phyloP scores from a whole-genome alignment of 192 early-diverging fungal genomes.

The Coemansia asiatica region DNA sequence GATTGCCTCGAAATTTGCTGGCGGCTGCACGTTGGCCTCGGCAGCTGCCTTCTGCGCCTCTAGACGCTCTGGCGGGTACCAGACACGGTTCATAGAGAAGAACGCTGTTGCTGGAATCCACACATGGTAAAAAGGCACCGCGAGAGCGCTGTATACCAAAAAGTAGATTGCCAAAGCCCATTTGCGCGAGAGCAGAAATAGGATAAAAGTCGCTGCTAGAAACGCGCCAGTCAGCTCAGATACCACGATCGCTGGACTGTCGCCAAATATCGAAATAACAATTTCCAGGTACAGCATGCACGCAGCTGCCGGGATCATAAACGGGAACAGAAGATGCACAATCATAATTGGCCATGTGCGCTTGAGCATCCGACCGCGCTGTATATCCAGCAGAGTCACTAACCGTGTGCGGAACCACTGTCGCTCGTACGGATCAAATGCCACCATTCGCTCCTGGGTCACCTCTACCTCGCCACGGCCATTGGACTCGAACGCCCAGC shows the following conservation, averaged over 20 bases:
- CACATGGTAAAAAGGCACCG: slow-evolving; percentile 45
- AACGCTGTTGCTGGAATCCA: slow-evolving; percentile 52
- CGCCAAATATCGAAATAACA: slow-evolving; percentile 50
- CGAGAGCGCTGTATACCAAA: slow-evolving; percentile 45
- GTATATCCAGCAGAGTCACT: slow-evolving; percentile 43
- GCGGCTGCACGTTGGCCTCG: slow-evolving; percentile 28
- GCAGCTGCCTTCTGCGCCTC: slow-evolving; percentile 26
- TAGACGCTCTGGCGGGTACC: slow-evolving; percentile 40
- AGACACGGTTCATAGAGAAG: slow-evolving; percentile 54
- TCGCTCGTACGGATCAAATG: slow-evolving; percentile 46
- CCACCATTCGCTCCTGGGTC: slow-evolving; percentile 20
- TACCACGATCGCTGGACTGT: slow-evolving; percentile 51
- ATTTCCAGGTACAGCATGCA: slow-evolving; percentile 56
- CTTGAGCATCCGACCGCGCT: slow-evolving; percentile 33
- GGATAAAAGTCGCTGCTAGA: slow-evolving; percentile 31
- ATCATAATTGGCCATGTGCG: slow-evolving; percentile 38
- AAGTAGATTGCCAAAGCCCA: slow-evolving; percentile 39
- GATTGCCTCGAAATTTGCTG: slow-evolving; percentile 43
- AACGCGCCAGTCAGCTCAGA: slow-evolving; percentile 51
- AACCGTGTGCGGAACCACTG: slow-evolving; percentile 53
- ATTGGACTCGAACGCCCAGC: slow-evolving; percentile 53
- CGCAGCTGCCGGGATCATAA: slow-evolving; percentile 41
- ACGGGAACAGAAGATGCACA: slow-evolving; percentile 38
- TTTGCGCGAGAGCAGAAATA: slow-evolving; percentile 25
- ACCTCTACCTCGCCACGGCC: slow-evolving; percentile 44